Base-by-base conservation (phyloP, 2,329 filamentous ascomycete species). In the Cordyceps tenuipes region DNA sequence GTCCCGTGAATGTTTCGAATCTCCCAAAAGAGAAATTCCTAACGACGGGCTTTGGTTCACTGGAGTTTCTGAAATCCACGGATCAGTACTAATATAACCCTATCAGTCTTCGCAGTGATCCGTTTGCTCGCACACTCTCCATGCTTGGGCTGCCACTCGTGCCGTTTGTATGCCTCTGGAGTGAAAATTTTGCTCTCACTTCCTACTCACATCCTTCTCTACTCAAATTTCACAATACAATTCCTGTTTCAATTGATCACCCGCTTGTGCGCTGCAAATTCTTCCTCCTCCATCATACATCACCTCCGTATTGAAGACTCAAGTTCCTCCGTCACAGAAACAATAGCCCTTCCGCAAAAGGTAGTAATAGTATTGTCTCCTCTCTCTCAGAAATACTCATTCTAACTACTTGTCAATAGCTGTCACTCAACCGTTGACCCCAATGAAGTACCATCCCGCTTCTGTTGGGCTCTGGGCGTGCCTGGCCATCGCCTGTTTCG, bases 201-300 rank as follows among this genome's bases (percentile, higher is more conserved):
- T 47, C 41, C 26, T 41, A 50, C 49, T 57, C 60, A 46, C 52
- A n/a, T 58, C 57, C 19, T 21, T 57, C 34, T 51, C 34, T 31
- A 5, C 34, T 43, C 13, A 8, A 44, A 10, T 29, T 41, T 21
- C 13, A 17, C 23, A 19, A 58, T 34, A 26, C 12, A n/a, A 51
- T 31, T 31, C 12, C 21, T 17, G 1, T 7, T 31, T 3, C 8
- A 10, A 13, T 10, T 19, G 10, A 21, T 48, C 4, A 2, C 9
- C 29, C 19, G 21, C 31, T 39, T n/a, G 4, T 29, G 8, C 29
- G 5, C 52, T 31, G 21, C 43, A 23, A 13, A 17, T 44, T 51
- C 39, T 46, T 34, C 47, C 41, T 43, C 29, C 44, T 13, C 12
- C 50, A 6, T 43, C 21, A 41, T 8, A 19, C 34, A 36, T 29